Conservation (phyloP, 2,329 filamentous ascomycete genomes). For the Conoideocrella luteorostrata region DNA sequence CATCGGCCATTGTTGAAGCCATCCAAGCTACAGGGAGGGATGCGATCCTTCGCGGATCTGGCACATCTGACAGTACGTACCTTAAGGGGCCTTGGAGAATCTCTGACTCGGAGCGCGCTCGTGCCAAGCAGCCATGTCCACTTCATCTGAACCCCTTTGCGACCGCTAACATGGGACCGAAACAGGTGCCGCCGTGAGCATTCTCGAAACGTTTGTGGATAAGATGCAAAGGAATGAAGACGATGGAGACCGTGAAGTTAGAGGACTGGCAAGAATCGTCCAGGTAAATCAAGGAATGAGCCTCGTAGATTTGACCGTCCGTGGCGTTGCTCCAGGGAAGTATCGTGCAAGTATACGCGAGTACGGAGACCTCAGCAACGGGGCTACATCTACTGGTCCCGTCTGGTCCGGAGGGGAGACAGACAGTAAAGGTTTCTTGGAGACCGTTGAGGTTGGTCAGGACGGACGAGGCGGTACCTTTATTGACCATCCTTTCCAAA, state of each 20-base stretch:
- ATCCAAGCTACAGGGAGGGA: slow-evolving; percentile 88
- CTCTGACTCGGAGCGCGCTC: neutral
- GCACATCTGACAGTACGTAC: slow-evolving; percentile 71
- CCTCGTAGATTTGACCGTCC: slow-evolving; percentile 79
- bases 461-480: slow-evolving; percentile 75
- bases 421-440: slow-evolving; percentile 52
- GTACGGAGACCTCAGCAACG: slow-evolving; percentile 78
- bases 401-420: slow-evolving; percentile 62
- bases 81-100: neutral
- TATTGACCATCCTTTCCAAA: slow-evolving; percentile 72
- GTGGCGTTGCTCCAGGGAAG: slow-evolving; percentile 70
- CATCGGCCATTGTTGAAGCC: slow-evolving; percentile 80
- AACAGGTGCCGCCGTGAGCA: slow-evolving; percentile 79
- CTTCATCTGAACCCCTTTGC: slow-evolving; percentile 1
- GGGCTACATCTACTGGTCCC: slow-evolving; percentile 73
- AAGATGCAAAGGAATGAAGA: slow-evolving; percentile 37
- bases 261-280: slow-evolving; percentile 88
- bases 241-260: slow-evolving; percentile 52
- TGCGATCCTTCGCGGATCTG: slow-evolving; percentile 87
- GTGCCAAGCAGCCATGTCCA: neutral
- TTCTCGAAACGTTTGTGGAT: slow-evolving; percentile 78
- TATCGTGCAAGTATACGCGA: slow-evolving; percentile 83
- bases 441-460: slow-evolving; percentile 66
- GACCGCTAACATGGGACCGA: slow-evolving; percentile 10
- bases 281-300: slow-evolving; percentile 75